Evolutionary conservation across 202 grass and related monocot species (phyloP).

Genomic region (Elaeis oleifera): DNA sequence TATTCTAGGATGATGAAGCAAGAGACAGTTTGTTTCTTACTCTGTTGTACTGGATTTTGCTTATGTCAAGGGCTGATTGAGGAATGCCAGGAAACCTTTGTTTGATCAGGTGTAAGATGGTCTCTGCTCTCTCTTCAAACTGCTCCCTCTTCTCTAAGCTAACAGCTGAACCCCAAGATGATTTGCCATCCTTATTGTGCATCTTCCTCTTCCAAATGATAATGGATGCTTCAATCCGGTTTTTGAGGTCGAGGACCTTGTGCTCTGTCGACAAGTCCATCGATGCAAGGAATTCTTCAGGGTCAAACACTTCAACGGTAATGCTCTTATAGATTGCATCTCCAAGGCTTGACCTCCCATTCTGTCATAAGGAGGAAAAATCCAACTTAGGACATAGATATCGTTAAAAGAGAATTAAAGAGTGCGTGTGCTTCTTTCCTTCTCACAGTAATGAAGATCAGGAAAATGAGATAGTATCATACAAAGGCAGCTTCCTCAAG

Average conservation of each 20-base stretch:
- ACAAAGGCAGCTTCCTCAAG: no score
- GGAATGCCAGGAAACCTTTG: conserved; percentile 5
- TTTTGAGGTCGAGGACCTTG: conserved; percentile 1
- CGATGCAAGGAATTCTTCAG: neutral
- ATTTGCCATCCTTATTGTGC: neutral
- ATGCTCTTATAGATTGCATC: conserved; percentile 4
- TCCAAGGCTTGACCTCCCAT: conserved; percentile 5
- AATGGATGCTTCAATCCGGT: conserved; percentile 1
- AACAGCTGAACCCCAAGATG: neutral
- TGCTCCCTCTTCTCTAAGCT: conserved; percentile 64
- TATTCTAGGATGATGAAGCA: no score
- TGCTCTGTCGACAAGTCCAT: conserved; percentile 9
- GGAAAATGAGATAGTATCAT: no score
- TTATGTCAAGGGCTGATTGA: conserved; percentile 39
- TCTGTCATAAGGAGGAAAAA: neutral
- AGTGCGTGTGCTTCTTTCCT: no score
- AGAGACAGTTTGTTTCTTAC: neutral
- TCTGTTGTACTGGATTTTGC: conserved; percentile 49
- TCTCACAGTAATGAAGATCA: no score
- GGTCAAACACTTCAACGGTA: neutral
- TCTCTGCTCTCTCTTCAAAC: conserved; percentile 96
- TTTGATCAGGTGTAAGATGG: conserved; percentile 30
- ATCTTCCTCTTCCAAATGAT: conserved; percentile 9
- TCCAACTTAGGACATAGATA: no score
- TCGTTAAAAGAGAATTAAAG: no score